Evolutionary conservation across 2,329 filamentous ascomycete genomes (phyloP).

Genomic region (Neofusicoccum kwambonambiense): DNA sequence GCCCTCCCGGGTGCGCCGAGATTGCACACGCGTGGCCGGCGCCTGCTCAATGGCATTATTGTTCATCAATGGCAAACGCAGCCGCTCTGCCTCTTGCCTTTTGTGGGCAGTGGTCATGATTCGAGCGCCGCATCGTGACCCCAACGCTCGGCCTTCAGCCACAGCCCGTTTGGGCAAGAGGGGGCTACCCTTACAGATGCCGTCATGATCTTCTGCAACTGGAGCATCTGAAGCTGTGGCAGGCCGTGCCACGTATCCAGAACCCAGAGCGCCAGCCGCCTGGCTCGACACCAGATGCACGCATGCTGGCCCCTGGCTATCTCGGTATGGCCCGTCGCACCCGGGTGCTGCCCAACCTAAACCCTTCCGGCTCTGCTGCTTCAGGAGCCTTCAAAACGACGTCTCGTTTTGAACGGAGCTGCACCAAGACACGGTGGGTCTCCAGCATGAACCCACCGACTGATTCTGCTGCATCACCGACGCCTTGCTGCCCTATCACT

Average conservation of each 20-base stretch:
- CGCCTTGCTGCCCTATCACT: background rate
- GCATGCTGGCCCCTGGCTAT: constrained; percentile 5
- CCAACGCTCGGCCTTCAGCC: background rate
- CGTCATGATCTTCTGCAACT: constrained; percentile 4
- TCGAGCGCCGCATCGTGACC: constrained; percentile 3
- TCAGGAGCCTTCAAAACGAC: background rate
- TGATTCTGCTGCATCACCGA: background rate
- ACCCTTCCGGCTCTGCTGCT: background rate
- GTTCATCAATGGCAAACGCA: background rate
- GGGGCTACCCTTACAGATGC: background rate
- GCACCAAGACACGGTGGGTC: background rate
- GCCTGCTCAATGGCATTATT: background rate
- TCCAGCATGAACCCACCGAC: background rate
- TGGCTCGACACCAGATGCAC: background rate
- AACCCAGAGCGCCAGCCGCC: background rate
- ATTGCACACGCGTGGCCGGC: background rate
- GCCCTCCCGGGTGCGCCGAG: background rate
- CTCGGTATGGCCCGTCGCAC: background rate
- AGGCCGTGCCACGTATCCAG: background rate
- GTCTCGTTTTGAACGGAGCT: background rate
- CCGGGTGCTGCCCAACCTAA: constrained; percentile 11
- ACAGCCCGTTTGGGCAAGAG: background rate
- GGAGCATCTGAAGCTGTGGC: background rate
- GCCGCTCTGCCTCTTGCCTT: background rate
- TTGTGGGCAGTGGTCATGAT: background rate